These are phyloP conservation scores for Thymus quinquecostatus DNA, from an alignment of 257 asterid species.

Conservation along the genomic window DNA sequence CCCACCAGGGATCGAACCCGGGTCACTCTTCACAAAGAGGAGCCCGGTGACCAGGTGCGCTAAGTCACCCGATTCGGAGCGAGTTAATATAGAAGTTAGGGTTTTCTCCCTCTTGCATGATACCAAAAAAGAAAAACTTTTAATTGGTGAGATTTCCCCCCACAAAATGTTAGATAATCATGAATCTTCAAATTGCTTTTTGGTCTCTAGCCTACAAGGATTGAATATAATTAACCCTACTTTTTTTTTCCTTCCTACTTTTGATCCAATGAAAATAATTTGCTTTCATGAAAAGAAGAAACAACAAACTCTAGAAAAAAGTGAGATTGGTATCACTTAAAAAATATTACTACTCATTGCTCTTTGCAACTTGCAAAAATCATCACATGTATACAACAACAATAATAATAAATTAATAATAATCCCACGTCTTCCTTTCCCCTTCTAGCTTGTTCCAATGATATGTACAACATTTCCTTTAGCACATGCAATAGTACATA, in stretches of 20 bases:
- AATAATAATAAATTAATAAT: background rate
- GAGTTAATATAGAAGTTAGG: too few relatives aligned
- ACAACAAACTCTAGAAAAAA: constrained; percentile 8
- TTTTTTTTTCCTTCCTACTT: too few relatives aligned
- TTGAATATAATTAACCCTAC: too few relatives aligned
- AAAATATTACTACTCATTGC: constrained; percentile 19
- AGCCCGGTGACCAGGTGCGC: too few relatives aligned
- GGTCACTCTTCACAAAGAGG: too few relatives aligned
- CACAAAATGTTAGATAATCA: background rate
- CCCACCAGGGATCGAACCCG: too few relatives aligned
- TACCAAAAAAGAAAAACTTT: too few relatives aligned
- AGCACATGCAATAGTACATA: background rate
- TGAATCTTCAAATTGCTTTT: background rate
- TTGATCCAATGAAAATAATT: constrained; percentile 7
- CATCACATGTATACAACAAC: background rate
- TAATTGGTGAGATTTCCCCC: background rate
- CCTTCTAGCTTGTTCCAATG: constrained; percentile 23
- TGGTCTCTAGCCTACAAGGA: too few relatives aligned
- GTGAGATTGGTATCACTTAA: background rate
- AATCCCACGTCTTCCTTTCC: constrained; percentile 9
- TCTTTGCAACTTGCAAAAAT: constrained; percentile 33
- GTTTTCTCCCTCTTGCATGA: background rate
- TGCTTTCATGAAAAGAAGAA: constrained; percentile 33
- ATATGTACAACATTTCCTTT: background rate
- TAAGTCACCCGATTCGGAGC: too few relatives aligned